phyloP scores from a whole-genome alignment of 164 flowering plant species.

The Nelumbo lutea region DNA sequence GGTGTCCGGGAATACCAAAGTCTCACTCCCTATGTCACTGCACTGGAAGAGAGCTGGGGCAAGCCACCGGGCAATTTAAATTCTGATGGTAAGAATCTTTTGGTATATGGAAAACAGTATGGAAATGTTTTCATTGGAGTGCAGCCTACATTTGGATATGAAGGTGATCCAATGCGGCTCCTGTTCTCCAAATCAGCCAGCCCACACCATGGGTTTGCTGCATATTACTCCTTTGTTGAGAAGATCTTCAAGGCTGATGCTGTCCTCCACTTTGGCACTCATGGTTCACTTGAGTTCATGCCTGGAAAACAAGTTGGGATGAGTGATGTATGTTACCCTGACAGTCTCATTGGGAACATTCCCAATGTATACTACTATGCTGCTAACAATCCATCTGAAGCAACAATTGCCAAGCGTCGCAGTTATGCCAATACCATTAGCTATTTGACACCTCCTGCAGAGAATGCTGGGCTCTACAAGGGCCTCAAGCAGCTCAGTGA shows the following conservation, averaged over 20 bases:
- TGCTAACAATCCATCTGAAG: constrained; percentile 97
- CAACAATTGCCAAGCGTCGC: constrained; percentile 94
- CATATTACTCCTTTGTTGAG: constrained; percentile 93
- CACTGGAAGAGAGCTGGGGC: constrained; percentile 98
- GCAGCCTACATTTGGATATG: constrained; percentile 98
- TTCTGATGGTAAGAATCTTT: constrained; percentile 90
- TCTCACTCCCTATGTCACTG: constrained; percentile 77
- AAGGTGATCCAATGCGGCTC: constrained; percentile 97
- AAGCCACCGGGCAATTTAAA: constrained; percentile 95
- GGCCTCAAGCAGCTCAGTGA: constrained; percentile 95
- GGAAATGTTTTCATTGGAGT: constrained; percentile 97
- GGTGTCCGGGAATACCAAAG: constrained; percentile 75
- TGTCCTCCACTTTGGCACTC: constrained; percentile 97
- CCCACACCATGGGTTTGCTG: constrained; percentile 99
- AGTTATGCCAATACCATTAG: constrained; percentile 99
- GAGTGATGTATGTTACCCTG: constrained; percentile 97
- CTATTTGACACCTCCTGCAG: constrained; percentile 98
- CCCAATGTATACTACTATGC: constrained; percentile 98
- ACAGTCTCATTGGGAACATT: constrained; percentile 94
- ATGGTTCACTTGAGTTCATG: constrained; percentile 98
- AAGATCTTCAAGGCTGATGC: constrained; percentile 94
- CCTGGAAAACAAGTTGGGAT: constrained; percentile 99
- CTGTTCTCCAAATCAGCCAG: constrained; percentile 98
- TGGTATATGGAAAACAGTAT: constrained; percentile 93
- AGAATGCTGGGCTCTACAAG: constrained; percentile 98